A percentile compares a stretch with the other conserved stretches of the same genome.
phyloP scores from a whole-genome alignment of 2,329 filamentous ascomycete species.

The Fusarium sp. region DNA sequence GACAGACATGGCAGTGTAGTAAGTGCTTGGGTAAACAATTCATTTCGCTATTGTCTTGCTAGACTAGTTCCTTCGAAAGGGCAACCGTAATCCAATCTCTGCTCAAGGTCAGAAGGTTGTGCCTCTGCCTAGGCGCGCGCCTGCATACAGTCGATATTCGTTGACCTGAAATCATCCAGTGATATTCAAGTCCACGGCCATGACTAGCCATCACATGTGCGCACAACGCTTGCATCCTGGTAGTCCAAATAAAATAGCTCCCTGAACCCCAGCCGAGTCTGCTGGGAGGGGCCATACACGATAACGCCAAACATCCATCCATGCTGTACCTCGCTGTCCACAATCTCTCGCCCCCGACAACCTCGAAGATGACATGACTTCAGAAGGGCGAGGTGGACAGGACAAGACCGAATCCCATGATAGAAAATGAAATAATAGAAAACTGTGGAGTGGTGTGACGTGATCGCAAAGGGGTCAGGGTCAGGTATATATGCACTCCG shows the following conservation, averaged over 20 bases:
- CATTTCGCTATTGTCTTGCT: conserved; percentile 4
- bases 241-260: conserved; percentile 23
- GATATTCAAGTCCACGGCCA: neutral
- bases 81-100: conserved; percentile 3
- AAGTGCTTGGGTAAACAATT: neutral
- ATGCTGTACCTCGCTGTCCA: conserved; percentile 34
- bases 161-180: conserved; percentile 5
- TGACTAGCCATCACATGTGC: neutral
- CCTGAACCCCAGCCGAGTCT: neutral
- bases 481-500: conserved; percentile 50
- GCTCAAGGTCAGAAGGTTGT: conserved; percentile 28
- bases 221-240: neutral
- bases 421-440: conserved; percentile 31
- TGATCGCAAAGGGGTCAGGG: conserved; percentile 44
- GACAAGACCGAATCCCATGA: conserved; percentile 17
- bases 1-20: neutral
- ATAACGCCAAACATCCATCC: conserved; percentile 45
- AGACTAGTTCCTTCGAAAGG: neutral
- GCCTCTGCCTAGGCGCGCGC: conserved; percentile 8
- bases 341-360: conserved; percentile 29
- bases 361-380: conserved; percentile 25
- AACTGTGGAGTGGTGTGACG: conserved; percentile 50
- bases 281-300: conserved; percentile 31
- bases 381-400: conserved; percentile 22
- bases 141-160: neutral